A percentile compares a stretch with the other conserved stretches of the same genome.
Evolutionary conservation across 345 rosid species (phyloP).

Genomic region (Heritiera littoralis): DNA sequence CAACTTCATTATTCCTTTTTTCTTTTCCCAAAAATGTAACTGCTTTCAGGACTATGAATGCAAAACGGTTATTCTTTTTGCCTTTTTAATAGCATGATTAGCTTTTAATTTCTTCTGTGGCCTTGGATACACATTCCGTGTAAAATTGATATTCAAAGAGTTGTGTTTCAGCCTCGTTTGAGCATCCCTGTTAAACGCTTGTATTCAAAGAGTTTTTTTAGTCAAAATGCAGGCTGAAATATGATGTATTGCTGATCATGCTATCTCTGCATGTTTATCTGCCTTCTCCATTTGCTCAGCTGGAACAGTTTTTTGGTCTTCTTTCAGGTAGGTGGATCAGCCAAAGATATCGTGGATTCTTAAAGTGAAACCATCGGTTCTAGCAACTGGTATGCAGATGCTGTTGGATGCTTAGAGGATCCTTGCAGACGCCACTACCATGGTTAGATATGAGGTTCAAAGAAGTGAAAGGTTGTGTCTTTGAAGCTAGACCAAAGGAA

Average conservation of each 20-base stretch:
- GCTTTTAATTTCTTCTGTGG: background rate
- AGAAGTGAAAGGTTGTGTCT: background rate
- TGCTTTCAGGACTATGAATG: background rate
- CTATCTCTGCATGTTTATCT: background rate
- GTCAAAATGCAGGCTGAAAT: background rate
- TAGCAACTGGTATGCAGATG: background rate
- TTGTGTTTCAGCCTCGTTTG: background rate
- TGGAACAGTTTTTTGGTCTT: background rate
- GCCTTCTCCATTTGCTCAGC: background rate
- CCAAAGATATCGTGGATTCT: background rate
- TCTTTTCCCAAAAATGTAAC: background rate
- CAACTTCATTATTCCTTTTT: background rate
- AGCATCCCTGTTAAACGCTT: background rate
- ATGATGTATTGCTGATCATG: background rate
- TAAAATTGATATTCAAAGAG: background rate
- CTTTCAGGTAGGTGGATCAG: background rate
- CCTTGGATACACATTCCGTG: background rate
- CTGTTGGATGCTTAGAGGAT: background rate
- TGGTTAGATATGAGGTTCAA: background rate
- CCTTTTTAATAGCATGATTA: background rate
- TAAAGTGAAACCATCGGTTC: background rate
- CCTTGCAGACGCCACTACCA: conserved; percentile 7
- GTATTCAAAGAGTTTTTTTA: background rate
- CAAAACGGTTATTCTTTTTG: background rate
- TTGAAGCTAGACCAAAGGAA: background rate